Base-by-base conservation (phyloP, 371 early-diverging fungal species). In the Coemansia linderi region DNA sequence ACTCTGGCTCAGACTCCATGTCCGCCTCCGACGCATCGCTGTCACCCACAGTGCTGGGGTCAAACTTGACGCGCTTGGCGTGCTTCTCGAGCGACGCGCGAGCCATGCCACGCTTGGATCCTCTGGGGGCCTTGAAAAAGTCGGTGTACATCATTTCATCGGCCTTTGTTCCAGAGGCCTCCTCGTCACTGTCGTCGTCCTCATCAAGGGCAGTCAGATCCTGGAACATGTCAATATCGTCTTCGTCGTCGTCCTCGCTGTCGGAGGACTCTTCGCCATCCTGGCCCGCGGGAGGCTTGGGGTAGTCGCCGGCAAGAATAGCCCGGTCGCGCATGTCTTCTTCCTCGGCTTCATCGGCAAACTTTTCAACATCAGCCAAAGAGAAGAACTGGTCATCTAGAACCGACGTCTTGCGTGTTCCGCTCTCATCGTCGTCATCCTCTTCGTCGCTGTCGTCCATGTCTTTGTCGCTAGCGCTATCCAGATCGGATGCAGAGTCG, bases 331-430 rank as follows among this genome's bases (percentile, higher is more conserved):
- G 68, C 76, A 69, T 65, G 38, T 82, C 83, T 27, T 73, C 76
- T 27, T 81, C 72, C 36, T 82, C 82, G 22, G 66, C 82, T 33
- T 82, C 69, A 43, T 83, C 84, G 7, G 77, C 83, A 69, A 81
- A 82, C 61, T 63, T 75, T 65, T 84, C 85, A 72, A 71, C 79
- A 37, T 75, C 73, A 4, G 69, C 84, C 22, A 83, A 67, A 36
- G 75, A 76, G 48, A 83, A 83, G 64, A 82, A 80, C 17, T 83
- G 71, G 63, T 84, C 82, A 33, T 82, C 83, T 6, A 85, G 68
- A 22, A 72, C 57, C 41, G 80, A 79, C 9, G 48, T 52, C 59
- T 66, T 68, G 15, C 48, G 36, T 3, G n/a, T 40, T 17, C n/a
- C 12, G 12, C 24, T 40, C 8, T 40, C 56, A 2, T 58, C 58